Base-by-base conservation (phyloP, 345 rosid species). In the Adansonia digitata region DNA sequence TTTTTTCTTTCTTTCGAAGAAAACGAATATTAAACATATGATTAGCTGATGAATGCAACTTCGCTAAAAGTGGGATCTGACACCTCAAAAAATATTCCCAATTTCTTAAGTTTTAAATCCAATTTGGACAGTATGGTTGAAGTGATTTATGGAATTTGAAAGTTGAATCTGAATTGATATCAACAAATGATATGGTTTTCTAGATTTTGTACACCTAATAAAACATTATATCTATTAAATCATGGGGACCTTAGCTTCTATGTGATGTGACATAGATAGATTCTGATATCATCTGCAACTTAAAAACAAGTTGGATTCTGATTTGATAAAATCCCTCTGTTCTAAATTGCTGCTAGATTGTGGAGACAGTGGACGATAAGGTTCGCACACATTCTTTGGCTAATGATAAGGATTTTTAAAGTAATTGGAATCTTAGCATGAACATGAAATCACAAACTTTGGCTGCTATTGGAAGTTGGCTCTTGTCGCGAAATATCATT, bases 261-360 rank as follows among this genome's bases (percentile, higher is more conserved):
- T 11, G 10, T 56, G 77, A 78, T 37, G 52, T 73, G 69, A 73
- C 66, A 34, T 5, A 15, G 70, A 67, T 48, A 73, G 74, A 59
- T 78, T 52, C 31, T 39, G 70, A 78, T 78, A 45, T 76, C 49
- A 57, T 43, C 68, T 31, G 31, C 69, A 46, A 45, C 51, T 70
- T 5, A 70, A 61, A n/a, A n/a, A n/a, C n/a, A n/a, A n/a, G 20
- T 63, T 29, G 20, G 57, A 63, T 17, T 63, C 46, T 31, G 65
- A 60, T 60, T 60, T 60, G 40, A 60, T 59, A 5, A 59, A 59
- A 1, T 31, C 14, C 8, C 7, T 10, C 37, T 27, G 63, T 60
- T 60, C 0, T 2, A 60, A 29, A 31, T 63, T 40, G 45, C 72
- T 27, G 34, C 69, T 65, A 34, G 48, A 24, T 42, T 11, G 59